Evolutionary conservation across 495 filamentous ascomycete genomes (phyloP), one percentile per base, ranked within the genome.

Genomic region (Hypoxylon trugodes): DNA sequence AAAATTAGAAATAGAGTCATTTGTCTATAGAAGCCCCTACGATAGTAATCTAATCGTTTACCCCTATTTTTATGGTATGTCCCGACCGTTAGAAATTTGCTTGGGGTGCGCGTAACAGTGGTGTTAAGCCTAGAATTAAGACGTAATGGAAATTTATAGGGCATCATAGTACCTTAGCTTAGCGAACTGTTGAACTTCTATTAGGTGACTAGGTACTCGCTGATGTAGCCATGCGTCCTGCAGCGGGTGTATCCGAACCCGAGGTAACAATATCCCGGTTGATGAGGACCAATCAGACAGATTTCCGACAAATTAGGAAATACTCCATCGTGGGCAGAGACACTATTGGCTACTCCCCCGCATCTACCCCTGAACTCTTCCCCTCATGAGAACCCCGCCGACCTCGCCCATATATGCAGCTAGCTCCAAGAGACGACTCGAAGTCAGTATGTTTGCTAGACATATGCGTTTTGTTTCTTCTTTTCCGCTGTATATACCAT

Each of bases 291-390:
- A 61, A 48, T 54, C 41, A 46, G 15, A 40, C 40, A 40, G n/a
- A 47, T 30, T 47, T 40, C 33, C 25, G 48, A 61, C 33, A 18
- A 35, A 48, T 49, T 49, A 37, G 35, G 50, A 50, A 45, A 45
- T 45, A 12, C 7, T 15, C 26, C 38, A 38, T 16, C 50, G 52
- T 63, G 60, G 52, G 52, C 60, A 50, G 32, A 10, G 3, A 12
- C 2, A 4, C 26, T 9, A 63, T 63, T 63, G 60, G 60, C 24
- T 13, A 8, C 3, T 26, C 37, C 37, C 38, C 36, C 43, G 30
- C 52, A 35, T 21, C 28, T 40, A 28, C 52, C 45, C 49, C 48
- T 22, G 4, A n/a, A 36, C 15, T 10, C 45, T 37, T 28, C 52
- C 9, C n/a, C 52, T 25, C 9, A 21, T 42, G n/a, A 42, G 13